Evolutionary conservation across 306 rosid genomes (phyloP).

Genomic region (Mucuna pruriens): DNA sequence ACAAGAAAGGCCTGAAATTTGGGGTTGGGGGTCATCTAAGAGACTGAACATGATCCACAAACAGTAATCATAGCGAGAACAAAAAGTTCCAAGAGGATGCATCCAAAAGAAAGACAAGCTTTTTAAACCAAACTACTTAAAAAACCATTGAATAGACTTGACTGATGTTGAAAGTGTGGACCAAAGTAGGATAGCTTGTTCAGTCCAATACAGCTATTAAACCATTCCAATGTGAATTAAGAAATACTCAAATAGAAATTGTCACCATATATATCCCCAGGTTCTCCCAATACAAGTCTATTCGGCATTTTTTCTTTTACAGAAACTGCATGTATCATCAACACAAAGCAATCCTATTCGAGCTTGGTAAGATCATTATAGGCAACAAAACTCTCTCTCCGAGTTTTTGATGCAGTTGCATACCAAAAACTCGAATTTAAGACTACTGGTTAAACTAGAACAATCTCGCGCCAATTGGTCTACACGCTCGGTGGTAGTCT

Average conservation of each 20-base stretch:
- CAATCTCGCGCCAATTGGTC: no score
- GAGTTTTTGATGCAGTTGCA: no score
- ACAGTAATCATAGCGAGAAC: neutral
- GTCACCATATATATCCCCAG: neutral
- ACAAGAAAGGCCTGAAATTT: no score
- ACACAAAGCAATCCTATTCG: no score
- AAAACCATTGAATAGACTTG: neutral
- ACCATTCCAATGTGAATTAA: neutral
- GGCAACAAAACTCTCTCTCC: no score
- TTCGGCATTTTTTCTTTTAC: no score
- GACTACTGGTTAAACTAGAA: no score
- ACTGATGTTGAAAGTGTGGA: neutral
- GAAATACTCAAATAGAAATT: neutral
- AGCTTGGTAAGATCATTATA: no score
- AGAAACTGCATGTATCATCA: no score
- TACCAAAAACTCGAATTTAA: no score
- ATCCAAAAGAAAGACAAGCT: conserved; percentile 2
- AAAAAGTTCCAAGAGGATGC: neutral
- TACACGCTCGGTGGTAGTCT: no score
- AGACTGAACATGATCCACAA: neutral
- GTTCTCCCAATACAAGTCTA: neutral
- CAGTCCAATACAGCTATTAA: conserved; percentile 14
- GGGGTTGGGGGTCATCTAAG: no score
- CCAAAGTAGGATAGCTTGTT: neutral
- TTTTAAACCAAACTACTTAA: neutral